A percentile compares a stretch with the other conserved stretches of the same genome.
Conservation (phyloP, 2,329 filamentous ascomycete genomes). For the Exophiala phaeomuriformis region DNA sequence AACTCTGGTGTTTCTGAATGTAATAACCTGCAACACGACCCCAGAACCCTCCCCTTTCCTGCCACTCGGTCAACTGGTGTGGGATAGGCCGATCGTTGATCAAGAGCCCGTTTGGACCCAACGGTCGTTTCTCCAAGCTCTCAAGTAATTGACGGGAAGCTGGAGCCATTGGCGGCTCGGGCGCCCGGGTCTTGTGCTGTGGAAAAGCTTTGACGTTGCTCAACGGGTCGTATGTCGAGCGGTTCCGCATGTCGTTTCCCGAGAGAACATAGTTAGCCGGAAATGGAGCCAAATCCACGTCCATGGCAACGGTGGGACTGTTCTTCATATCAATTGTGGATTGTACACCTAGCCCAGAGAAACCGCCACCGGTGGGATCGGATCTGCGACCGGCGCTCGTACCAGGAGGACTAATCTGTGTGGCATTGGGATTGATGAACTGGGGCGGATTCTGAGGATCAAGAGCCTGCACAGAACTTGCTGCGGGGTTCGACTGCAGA, state of each 20-base stretch:
- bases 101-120: constrained; percentile 18
- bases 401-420: constrained; percentile 25
- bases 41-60: constrained; percentile 25
- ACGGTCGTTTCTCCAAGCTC: constrained; percentile 20
- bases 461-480: constrained; percentile 14
- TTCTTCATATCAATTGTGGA: constrained; percentile 12
- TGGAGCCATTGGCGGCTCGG: constrained; percentile 19
- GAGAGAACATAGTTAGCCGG: constrained; percentile 14
- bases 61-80: constrained; percentile 22
- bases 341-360: constrained; percentile 15
- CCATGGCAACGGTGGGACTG: constrained; percentile 21
- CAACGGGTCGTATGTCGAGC: constrained; percentile 22
- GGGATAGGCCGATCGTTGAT: constrained; percentile 23
- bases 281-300: constrained; percentile 20
- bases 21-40: constrained; percentile 24
- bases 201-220: constrained; percentile 2
- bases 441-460: constrained; percentile 25
- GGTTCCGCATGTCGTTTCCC: constrained; percentile 15
- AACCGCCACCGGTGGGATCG: constrained; percentile 13
- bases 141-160: constrained; percentile 16
- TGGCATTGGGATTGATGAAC: constrained; percentile 28
- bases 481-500: constrained; percentile 12
- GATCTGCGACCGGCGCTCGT: constrained; percentile 22
- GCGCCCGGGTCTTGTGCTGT: constrained; percentile 6
- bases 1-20: constrained; percentile 21